These are phyloP conservation scores for Malbranchea cinnamomea DNA, from an alignment of 2,329 filamentous ascomycete genomes.

Conservation along the genomic window DNA sequence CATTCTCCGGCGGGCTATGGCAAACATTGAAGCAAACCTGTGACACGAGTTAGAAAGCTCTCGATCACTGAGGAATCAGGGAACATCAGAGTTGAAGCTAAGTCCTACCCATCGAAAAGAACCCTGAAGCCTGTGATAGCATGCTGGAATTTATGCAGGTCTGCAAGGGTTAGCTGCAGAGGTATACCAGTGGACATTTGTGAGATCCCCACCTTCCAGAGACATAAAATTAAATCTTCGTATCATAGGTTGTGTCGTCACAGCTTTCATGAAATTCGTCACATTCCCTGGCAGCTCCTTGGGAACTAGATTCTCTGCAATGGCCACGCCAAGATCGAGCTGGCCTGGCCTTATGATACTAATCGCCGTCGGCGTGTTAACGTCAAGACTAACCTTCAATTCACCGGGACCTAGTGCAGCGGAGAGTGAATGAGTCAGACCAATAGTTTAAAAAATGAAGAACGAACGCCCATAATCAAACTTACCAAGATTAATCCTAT, in stretches of 20 bases:
- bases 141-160: constrained; percentile 64
- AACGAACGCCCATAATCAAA: neutral
- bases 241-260: constrained; percentile 47
- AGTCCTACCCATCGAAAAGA: constrained; percentile 45
- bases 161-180: constrained; percentile 21
- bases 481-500: constrained; percentile 61
- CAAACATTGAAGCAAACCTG: constrained; percentile 54
- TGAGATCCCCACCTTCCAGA: constrained; percentile 25
- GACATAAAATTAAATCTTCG: constrained; percentile 57
- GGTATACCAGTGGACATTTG: neutral
- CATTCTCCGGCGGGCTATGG: constrained; percentile 72
- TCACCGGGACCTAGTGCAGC: constrained; percentile 46
- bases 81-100: neutral
- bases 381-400: constrained; percentile 50
- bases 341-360: constrained; percentile 59
- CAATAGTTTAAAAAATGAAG: neutral
- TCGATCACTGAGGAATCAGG: too few relatives aligned
- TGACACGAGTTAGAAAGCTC: constrained; percentile 4
- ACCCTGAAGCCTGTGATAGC: constrained; percentile 70
- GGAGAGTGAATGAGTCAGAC: constrained; percentile 8
- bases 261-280: constrained; percentile 44
- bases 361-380: constrained; percentile 46
- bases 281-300: constrained; percentile 50
- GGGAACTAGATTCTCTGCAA: constrained; percentile 51
- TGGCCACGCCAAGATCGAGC: constrained; percentile 58